Conservation (phyloP, 805 yeast species). For the Cyberlindnera petersonii region DNA sequence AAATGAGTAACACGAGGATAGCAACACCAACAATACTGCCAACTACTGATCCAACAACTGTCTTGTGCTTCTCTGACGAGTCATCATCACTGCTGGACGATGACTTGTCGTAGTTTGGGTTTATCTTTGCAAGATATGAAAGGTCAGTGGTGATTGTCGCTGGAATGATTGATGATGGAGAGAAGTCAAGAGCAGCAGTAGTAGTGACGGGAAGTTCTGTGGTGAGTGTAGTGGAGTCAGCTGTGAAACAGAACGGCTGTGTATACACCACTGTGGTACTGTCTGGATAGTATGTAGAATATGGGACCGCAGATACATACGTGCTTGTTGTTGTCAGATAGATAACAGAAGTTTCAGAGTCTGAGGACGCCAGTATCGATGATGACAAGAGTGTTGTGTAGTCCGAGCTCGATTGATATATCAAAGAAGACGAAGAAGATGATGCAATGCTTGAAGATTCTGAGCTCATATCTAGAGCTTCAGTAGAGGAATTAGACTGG, state of each 20-base stretch:
- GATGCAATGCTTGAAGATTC: too few relatives aligned
- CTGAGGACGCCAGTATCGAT: neutral
- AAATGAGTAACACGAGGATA: slow-evolving; percentile 12
- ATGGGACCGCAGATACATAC: slow-evolving; percentile 6
- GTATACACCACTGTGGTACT: slow-evolving; percentile 18
- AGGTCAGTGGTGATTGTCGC: too few relatives aligned
- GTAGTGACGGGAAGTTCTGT: slow-evolving; percentile 21
- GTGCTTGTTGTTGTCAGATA: slow-evolving; percentile 5
- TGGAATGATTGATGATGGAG: slow-evolving; percentile 1
- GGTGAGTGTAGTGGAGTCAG: slow-evolving; percentile 16
- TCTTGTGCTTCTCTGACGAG: too few relatives aligned
- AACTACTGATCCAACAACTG: slow-evolving; percentile 28
- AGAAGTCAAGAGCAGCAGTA: slow-evolving; percentile 2
- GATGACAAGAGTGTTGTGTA: too few relatives aligned
- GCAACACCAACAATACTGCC: slow-evolving; percentile 24
- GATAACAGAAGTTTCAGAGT: neutral
- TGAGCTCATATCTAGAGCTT: too few relatives aligned
- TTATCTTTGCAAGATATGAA: too few relatives aligned
- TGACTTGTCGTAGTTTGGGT: neutral
- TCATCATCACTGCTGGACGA: neutral
- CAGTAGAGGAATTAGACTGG: neutral
- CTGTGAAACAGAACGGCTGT: slow-evolving; percentile 22
- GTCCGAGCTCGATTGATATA: too few relatives aligned
- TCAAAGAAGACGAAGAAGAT: too few relatives aligned
- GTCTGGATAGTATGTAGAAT: slow-evolving; percentile 6